phyloP scores from a whole-genome alignment of 2,329 filamentous ascomycete species.

The Fusarium sp. region DNA sequence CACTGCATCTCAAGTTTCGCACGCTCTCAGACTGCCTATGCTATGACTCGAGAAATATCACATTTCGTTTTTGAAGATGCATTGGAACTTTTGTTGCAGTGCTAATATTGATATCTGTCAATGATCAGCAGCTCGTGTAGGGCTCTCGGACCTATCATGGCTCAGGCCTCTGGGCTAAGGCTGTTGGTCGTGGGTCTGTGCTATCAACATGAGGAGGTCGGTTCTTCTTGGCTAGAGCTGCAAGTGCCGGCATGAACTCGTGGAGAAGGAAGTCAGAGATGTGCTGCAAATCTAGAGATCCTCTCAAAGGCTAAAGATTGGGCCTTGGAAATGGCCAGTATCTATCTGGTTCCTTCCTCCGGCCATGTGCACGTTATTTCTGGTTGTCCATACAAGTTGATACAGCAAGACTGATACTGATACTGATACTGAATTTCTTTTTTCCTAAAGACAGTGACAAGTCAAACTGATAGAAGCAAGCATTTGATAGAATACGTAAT shows the following conservation, averaged over 20 bases:
- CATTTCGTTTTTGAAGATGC: background rate
- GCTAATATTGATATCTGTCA: background rate
- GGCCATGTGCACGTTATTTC: background rate
- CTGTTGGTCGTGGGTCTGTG: background rate
- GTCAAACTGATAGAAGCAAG: background rate
- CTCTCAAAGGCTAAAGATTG: background rate
- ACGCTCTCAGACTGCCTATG: background rate
- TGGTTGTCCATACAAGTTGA: background rate
- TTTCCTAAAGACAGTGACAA: background rate
- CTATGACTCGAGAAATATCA: background rate
- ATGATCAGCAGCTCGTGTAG: background rate
- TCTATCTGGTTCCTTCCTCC: background rate
- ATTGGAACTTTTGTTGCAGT: background rate
- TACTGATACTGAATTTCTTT: background rate
- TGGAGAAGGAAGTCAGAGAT: background rate
- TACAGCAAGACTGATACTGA: background rate
- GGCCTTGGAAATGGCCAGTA: background rate
- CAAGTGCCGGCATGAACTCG: conserved; percentile 1
- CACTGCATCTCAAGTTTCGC: background rate
- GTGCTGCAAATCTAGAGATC: background rate
- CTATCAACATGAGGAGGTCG: background rate
- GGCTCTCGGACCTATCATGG: background rate
- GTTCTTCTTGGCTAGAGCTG: background rate
- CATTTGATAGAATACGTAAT: background rate
- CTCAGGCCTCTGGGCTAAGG: background rate